Conservation (phyloP, 169 alveolate genomes). For the Plasmodium blacklocki region DNA sequence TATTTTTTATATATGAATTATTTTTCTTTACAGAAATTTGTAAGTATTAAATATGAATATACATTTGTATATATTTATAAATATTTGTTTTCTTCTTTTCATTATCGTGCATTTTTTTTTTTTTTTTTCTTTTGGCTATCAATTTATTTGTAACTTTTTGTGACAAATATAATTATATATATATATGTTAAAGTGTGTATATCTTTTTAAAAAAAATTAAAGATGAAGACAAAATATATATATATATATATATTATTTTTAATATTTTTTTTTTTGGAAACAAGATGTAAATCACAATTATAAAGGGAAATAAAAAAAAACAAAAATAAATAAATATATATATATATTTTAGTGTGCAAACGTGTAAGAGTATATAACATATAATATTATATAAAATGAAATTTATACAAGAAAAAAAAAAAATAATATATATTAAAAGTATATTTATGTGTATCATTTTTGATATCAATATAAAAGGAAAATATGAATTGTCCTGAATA, state of each 20-base stretch:
- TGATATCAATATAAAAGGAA: background rate
- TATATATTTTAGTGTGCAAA: slow-evolving; percentile 15
- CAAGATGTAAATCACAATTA: too few species aligned
- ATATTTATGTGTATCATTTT: slow-evolving; percentile 1
- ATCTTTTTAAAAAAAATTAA: too few species aligned
- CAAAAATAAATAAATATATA: background rate
- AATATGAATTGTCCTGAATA: background rate
- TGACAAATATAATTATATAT: too few species aligned
- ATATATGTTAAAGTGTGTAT: too few species aligned
- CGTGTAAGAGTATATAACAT: slow-evolving; percentile 4
- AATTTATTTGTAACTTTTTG: too few species aligned
- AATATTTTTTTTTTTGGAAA: too few species aligned
- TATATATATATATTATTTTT: too few species aligned
- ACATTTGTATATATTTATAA: background rate
- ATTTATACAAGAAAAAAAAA: background rate
- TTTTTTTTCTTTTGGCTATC: too few species aligned
- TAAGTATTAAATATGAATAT: too few species aligned
- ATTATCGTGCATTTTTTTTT: background rate
- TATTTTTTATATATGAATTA: too few species aligned
- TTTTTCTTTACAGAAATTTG: too few species aligned
- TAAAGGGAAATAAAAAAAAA: slow-evolving; percentile 6
- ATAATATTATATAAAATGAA: slow-evolving; percentile 5
- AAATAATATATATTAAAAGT: background rate
- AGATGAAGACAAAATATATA: too few species aligned
- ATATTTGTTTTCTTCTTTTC: background rate